Percentiles rank a stretch among this genome's conserved stretches.
These are phyloP conservation scores for Saururus chinensis DNA, from an alignment of 164 flowering plant genomes.

Conservation along the genomic window DNA sequence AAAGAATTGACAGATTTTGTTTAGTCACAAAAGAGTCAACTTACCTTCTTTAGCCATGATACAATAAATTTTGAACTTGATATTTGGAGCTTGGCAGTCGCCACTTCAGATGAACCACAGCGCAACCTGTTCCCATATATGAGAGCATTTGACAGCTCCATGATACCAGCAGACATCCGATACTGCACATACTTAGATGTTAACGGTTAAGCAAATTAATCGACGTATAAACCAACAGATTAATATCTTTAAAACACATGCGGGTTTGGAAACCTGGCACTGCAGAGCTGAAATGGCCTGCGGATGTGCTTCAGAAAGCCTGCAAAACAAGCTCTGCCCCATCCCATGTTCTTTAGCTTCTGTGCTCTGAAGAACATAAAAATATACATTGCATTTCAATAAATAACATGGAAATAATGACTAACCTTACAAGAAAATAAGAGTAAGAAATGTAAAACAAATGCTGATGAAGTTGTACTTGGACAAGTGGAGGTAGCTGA, in stretches of 20 bases:
- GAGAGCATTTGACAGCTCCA: slow-evolving; percentile 81
- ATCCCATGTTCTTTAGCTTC: slow-evolving; percentile 92
- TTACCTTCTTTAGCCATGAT: slow-evolving; percentile 66
- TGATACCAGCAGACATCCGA: slow-evolving; percentile 87
- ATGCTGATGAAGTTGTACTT: too few species aligned
- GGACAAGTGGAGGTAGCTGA: slow-evolving; percentile 95
- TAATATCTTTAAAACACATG: neutral
- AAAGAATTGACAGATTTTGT: neutral
- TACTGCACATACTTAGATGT: slow-evolving; percentile 41
- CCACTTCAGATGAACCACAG: slow-evolving; percentile 84
- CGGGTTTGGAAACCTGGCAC: slow-evolving; percentile 53
- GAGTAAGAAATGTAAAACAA: neutral
- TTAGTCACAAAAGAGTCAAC: neutral
- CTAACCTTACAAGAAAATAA: too few species aligned
- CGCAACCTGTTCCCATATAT: slow-evolving; percentile 84
- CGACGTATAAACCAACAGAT: neutral
- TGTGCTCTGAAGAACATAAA: slow-evolving; percentile 36
- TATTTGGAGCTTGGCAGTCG: slow-evolving; percentile 54
- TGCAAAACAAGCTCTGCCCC: slow-evolving; percentile 88
- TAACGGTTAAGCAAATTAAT: slow-evolving; percentile 1
- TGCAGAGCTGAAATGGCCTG: slow-evolving; percentile 89
- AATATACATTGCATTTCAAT: neutral
- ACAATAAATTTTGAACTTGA: slow-evolving; percentile 20
- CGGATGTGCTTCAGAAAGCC: slow-evolving; percentile 97
- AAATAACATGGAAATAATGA: too few species aligned